Evolutionary conservation across 768 basidiomycete species (phyloP).

Genomic region (Saitozyma podzolica): DNA sequence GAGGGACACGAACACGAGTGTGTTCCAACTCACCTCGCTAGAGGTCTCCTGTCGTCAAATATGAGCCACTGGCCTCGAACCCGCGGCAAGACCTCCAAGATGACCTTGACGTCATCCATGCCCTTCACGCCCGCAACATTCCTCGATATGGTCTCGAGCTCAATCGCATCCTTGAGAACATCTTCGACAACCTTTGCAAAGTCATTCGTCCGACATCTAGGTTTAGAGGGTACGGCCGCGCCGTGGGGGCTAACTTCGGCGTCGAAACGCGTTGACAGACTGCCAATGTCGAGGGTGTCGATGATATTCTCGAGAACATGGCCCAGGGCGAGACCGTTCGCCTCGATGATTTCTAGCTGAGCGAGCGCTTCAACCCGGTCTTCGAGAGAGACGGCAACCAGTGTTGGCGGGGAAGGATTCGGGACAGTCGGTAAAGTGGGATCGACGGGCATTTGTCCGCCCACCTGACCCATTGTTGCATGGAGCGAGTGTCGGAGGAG

Average conservation of each 20-base stretch:
- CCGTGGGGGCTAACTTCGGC: not conserved
- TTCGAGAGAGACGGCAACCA: slow-evolving; percentile 10
- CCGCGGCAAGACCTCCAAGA: slow-evolving; percentile 46
- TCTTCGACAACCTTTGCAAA: slow-evolving; percentile 30
- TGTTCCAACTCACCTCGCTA: slow-evolving; percentile 21
- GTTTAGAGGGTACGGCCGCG: not conserved
- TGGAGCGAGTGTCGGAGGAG: slow-evolving; percentile 29
- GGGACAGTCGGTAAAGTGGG: not conserved
- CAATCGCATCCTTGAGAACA: slow-evolving; percentile 32
- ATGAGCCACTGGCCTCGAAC: slow-evolving; percentile 43
- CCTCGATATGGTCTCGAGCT: slow-evolving; percentile 28
- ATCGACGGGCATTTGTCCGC: not conserved
- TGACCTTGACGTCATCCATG: slow-evolving; percentile 43
- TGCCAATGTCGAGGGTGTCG: slow-evolving; percentile 47
- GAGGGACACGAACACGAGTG: not conserved
- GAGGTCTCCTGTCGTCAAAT: slow-evolving; percentile 29
- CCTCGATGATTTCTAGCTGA: slow-evolving; percentile 43
- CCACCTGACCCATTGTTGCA: slow-evolving; percentile 8
- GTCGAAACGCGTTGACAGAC: too few species aligned
- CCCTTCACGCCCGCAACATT: slow-evolving; percentile 26
- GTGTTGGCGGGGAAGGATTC: not conserved
- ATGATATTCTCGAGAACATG: slow-evolving; percentile 45
- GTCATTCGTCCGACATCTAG: slow-evolving; percentile 13
- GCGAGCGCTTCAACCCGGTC: slow-evolving; percentile 28
- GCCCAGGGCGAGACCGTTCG: slow-evolving; percentile 36